A percentile compares a stretch with the other conserved stretches of the same genome.
Conservation (phyloP, 495 filamentous ascomycete species). For the Cladorrhinum samala region DNA sequence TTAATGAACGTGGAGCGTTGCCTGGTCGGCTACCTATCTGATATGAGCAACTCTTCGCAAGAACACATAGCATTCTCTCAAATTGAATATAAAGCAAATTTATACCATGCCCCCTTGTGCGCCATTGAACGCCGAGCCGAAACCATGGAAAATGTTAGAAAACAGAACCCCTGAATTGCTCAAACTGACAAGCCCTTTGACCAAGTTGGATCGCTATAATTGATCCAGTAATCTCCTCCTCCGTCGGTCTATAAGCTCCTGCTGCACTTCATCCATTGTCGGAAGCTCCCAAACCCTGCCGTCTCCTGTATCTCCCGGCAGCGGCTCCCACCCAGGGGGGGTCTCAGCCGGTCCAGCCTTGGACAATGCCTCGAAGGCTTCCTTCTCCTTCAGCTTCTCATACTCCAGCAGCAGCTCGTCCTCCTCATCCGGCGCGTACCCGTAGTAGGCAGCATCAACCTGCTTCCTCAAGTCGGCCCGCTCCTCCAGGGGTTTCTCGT, state of each 20-base stretch:
- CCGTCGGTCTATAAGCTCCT: constrained; percentile 85
- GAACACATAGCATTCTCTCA: background rate
- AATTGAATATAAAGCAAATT: background rate
- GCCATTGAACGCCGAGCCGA: constrained; percentile 14
- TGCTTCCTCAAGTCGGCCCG: constrained; percentile 65
- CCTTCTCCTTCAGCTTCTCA: constrained; percentile 75
- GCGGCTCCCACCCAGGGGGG: constrained; percentile 66
- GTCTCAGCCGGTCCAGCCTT: constrained; percentile 29
- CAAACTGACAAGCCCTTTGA: background rate
- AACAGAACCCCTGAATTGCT: no score
- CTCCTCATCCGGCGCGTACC: constrained; percentile 90
- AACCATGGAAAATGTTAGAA: constrained; percentile 24
- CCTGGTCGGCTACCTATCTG: no score
- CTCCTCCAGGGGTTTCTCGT: constrained; percentile 54
- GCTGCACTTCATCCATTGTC: constrained; percentile 80
- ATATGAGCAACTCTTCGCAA: no score
- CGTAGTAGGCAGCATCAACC: constrained; percentile 94
- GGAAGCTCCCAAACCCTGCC: constrained; percentile 81
- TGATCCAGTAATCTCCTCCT: constrained; percentile 70
- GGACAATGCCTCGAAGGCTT: constrained; percentile 61
- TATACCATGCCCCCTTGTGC: background rate
- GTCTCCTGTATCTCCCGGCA: constrained; percentile 83
- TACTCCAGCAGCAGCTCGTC: constrained; percentile 79
- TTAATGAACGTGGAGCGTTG: no score
- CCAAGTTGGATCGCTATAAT: constrained; percentile 13